Percentiles rank a stretch among this genome's conserved stretches.
Conservation (phyloP, 169 alveolate genomes). For the Plasmodium sp. region DNA sequence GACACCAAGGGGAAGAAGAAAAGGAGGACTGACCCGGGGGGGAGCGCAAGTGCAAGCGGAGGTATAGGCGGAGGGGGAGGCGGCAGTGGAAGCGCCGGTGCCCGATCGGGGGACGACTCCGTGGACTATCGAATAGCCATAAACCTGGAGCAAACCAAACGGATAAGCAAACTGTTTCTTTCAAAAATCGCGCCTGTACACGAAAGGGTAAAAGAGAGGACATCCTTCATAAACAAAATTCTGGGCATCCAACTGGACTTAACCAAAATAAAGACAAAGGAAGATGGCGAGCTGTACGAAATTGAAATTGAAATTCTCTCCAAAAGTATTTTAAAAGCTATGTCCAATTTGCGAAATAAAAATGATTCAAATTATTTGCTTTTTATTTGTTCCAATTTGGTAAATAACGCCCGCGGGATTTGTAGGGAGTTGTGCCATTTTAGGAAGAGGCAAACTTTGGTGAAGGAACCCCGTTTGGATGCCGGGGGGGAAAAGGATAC, state of each 20-base stretch:
- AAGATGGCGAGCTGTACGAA: constrained; percentile 45
- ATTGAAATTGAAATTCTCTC: constrained; percentile 70
- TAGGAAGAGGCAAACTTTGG: constrained; percentile 7
- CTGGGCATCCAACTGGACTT: constrained; percentile 63
- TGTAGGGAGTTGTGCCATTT: constrained; percentile 21
- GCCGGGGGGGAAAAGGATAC: neutral
- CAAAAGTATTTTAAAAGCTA: constrained; percentile 62
- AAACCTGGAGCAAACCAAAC: constrained; percentile 45
- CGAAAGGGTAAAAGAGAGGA: constrained; percentile 64
- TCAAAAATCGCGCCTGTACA: constrained; percentile 59
- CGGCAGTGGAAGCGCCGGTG: neutral
- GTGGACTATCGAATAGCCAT: constrained; percentile 66
- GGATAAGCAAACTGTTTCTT: constrained; percentile 49
- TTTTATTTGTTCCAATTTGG: constrained; percentile 64
- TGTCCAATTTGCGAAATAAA: constrained; percentile 59
- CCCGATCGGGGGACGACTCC: neutral
- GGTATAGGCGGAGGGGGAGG: neutral
- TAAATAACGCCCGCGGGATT: constrained; percentile 62
- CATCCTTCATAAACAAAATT: constrained; percentile 44
- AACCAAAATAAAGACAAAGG: constrained; percentile 39
- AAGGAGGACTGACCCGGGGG: constrained; percentile 3
- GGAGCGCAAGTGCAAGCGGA: neutral
- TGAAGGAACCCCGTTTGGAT: neutral
- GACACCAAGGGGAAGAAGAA: neutral
- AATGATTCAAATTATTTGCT: constrained; percentile 70